phyloP scores from a whole-genome alignment of 495 filamentous ascomycete genomes.

The Bombardia bombarda region DNA sequence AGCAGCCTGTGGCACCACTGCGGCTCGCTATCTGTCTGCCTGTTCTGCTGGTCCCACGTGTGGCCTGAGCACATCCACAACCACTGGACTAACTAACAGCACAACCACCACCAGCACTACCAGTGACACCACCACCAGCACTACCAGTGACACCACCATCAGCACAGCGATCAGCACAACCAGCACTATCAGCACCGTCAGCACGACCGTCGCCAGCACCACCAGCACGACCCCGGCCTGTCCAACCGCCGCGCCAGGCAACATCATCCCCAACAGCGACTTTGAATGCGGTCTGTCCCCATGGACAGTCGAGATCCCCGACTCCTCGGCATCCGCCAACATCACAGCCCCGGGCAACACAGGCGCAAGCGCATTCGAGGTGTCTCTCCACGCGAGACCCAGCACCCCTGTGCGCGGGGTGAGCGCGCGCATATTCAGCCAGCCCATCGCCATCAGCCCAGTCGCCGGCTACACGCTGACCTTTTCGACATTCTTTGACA shows the following conservation, averaged over 20 bases:
- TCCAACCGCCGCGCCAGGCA: neutral
- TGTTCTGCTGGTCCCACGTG: slow-evolving; percentile 15
- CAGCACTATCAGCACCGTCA: no score
- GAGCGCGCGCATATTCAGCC: slow-evolving; percentile 6
- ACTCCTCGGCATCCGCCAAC: slow-evolving; percentile 4
- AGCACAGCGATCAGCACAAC: no score
- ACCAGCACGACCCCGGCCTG: slow-evolving; percentile 3
- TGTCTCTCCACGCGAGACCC: neutral
- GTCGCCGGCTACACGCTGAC: neutral
- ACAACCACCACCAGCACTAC: no score
- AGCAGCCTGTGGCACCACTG: slow-evolving; percentile 8
- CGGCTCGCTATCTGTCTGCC: slow-evolving; percentile 15
- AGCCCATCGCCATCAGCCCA: neutral
- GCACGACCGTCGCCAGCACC: no score
- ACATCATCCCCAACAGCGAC: slow-evolving; percentile 12
- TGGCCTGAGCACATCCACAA: no score
- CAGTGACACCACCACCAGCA: no score
- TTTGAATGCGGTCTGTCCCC: slow-evolving; percentile 15
- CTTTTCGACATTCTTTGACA: slow-evolving; percentile 2
- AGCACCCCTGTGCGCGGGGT: slow-evolving; percentile 1
- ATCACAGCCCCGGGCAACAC: neutral
- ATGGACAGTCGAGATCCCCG: slow-evolving; percentile 13
- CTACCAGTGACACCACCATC: no score
- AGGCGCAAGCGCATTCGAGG: neutral
- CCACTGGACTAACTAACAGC: no score